phyloP scores from a whole-genome alignment of 106 monocot genomes.

The Vanilla planifolia region DNA sequence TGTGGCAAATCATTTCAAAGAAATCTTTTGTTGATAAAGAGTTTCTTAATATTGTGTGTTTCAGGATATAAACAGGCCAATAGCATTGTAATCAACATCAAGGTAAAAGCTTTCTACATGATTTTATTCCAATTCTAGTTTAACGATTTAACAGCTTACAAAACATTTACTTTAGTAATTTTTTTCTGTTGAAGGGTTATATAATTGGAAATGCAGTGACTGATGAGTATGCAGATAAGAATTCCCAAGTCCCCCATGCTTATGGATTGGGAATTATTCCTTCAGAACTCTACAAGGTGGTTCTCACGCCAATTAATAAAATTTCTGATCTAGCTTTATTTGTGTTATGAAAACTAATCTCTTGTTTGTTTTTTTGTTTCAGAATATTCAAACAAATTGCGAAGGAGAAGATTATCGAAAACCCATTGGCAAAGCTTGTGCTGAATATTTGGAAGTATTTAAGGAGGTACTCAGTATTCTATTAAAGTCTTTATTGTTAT shows the following conservation, averaged over 20 bases:
- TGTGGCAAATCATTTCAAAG: too few species aligned
- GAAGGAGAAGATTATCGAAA: background rate
- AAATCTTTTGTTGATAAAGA: too few species aligned
- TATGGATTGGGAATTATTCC: constrained; percentile 1
- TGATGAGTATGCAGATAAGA: background rate
- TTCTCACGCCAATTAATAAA: background rate
- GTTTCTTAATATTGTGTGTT: background rate
- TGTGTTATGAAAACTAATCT: background rate
- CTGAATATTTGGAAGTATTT: background rate
- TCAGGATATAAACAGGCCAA: background rate
- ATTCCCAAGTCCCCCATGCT: background rate
- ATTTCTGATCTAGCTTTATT: background rate
- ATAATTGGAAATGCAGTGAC: background rate
- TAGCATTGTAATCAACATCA: background rate
- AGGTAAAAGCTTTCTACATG: background rate
- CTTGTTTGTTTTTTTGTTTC: background rate
- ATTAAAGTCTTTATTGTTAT: background rate
- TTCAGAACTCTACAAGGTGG: background rate
- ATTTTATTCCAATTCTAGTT: background rate
- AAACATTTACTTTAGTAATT: too few species aligned
- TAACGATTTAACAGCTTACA: too few species aligned
- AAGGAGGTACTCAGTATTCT: background rate
- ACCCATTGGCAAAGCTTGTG: background rate
- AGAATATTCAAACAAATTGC: background rate
- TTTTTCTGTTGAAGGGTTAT: background rate